Evolutionary conservation across 345 rosid species (phyloP).

Genomic region (thale cress (Arabidopsis thaliana)): DNA sequence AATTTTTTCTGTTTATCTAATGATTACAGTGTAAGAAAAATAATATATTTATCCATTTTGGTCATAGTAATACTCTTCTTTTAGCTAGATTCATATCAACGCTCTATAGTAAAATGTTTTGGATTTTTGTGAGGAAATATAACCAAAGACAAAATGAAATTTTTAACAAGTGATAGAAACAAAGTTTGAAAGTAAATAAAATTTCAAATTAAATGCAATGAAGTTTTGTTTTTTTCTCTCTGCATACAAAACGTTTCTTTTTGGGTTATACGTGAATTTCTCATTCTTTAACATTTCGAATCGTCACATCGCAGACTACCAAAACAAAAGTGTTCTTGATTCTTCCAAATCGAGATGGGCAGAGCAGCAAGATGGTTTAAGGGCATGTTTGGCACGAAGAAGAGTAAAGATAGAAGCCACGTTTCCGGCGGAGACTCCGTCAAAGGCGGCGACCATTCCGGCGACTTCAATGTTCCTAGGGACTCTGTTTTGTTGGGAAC

Average conservation of each 20-base stretch:
- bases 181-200: not conserved
- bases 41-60: not conserved
- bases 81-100: not conserved
- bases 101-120: slow-evolving; percentile 2
- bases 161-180: not conserved
- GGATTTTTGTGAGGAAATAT: slow-evolving; percentile 18
- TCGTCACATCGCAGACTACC: slow-evolving; percentile 38
- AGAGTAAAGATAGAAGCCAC: slow-evolving; percentile 51
- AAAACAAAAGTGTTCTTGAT: slow-evolving; percentile 13
- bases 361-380: slow-evolving; percentile 76
- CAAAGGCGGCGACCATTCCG: slow-evolving; percentile 36
- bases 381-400: slow-evolving; percentile 67
- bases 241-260: slow-evolving; percentile 21
- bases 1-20: not conserved
- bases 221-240: slow-evolving; percentile 24
- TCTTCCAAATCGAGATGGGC: slow-evolving; percentile 55
- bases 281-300: slow-evolving; percentile 34
- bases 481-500: slow-evolving; percentile 54
- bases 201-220: slow-evolving; percentile 38
- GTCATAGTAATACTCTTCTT: slow-evolving; percentile 24
- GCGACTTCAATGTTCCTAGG: slow-evolving; percentile 9
- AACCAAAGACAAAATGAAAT: not conserved
- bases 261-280: slow-evolving; percentile 31
- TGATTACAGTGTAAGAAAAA: slow-evolving; percentile 7
- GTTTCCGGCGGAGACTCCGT: slow-evolving; percentile 56